These are phyloP conservation scores for Chlorella variabilis DNA, from an alignment of 163 green algal genomes.

Conservation along the genomic window DNA sequence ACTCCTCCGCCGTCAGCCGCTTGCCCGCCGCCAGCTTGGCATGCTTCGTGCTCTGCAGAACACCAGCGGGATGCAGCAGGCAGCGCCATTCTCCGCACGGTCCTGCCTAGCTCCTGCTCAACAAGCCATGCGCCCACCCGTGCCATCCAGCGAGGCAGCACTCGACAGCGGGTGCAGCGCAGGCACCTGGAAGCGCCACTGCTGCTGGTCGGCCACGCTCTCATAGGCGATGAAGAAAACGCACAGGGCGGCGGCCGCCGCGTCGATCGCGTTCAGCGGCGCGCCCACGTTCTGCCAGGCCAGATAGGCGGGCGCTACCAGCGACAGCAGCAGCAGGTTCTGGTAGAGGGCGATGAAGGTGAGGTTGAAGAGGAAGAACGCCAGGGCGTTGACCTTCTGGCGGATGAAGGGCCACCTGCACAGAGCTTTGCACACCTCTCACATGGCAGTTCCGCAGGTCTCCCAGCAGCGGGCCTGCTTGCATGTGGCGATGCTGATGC, in stretches of 20 bases:
- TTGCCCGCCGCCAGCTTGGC: constrained; percentile 10
- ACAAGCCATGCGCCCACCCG: too few relatives aligned
- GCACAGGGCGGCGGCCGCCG: constrained; percentile 4
- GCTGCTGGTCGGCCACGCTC: constrained; percentile 55
- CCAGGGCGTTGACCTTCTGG: neutral
- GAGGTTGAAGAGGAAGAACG: constrained; percentile 59
- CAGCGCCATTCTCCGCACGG: too few relatives aligned
- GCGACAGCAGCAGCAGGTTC: constrained; percentile 40
- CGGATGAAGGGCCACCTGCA: constrained; percentile 42
- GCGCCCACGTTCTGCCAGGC: constrained; percentile 11
- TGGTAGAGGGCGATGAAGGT: constrained; percentile 54
- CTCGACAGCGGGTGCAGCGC: too few relatives aligned
- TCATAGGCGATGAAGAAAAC: constrained; percentile 44
- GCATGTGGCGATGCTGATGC: too few relatives aligned
- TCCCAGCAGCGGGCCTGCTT: too few relatives aligned
- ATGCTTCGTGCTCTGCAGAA: constrained; percentile 44
- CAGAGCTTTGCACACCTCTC: too few relatives aligned
- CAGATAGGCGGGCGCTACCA: constrained; percentile 4
- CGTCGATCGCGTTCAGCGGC: constrained; percentile 32
- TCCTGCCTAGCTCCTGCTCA: too few relatives aligned
- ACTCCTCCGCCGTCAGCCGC: constrained; percentile 28
- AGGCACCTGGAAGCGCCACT: constrained; percentile 65
- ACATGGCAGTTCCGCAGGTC: too few relatives aligned
- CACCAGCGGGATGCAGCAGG: neutral
- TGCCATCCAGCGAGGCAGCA: too few relatives aligned